Evolutionary conservation across 441 rosid species (phyloP).

Genomic region (Biscutella laevigata): DNA sequence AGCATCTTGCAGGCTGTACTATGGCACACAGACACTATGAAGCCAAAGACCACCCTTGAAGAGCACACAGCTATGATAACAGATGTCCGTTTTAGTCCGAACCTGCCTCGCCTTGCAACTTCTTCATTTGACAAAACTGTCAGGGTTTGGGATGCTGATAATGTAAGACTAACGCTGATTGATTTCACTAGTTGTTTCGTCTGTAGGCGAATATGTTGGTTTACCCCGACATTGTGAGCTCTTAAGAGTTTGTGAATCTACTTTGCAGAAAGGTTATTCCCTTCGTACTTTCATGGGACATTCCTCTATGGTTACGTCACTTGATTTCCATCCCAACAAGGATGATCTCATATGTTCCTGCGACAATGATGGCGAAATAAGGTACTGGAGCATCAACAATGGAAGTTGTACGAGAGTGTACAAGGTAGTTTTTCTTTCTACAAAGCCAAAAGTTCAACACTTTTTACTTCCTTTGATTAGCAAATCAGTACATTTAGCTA

Average conservation of each 20-base stretch:
- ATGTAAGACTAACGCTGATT: constrained; percentile 36
- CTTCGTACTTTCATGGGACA: constrained; percentile 76
- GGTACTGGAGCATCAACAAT: constrained; percentile 84
- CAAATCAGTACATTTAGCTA: not conserved
- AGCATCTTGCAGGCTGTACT: constrained; percentile 74
- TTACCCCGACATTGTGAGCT: not conserved
- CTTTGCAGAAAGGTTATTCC: constrained; percentile 70
- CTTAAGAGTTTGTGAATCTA: constrained; percentile 11
- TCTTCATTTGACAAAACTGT: constrained; percentile 92
- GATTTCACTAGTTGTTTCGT: not conserved
- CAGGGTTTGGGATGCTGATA: constrained; percentile 91
- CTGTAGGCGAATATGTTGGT: not conserved
- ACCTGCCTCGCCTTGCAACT: constrained; percentile 81
- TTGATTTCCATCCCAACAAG: constrained; percentile 85
- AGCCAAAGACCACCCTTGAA: constrained; percentile 63
- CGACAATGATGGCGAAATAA: constrained; percentile 73
- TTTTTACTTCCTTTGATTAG: not conserved
- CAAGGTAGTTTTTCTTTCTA: constrained; percentile 46
- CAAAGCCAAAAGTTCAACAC: not conserved
- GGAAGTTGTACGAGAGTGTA: constrained; percentile 67
- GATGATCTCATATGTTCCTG: constrained; percentile 91
- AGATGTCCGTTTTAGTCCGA: constrained; percentile 87
- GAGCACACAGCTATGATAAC: constrained; percentile 73
- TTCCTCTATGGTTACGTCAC: constrained; percentile 59
- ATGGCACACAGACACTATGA: constrained; percentile 61